Evolutionary conservation across 1,284 basidiomycete species (phyloP), one percentile per base, ranked within the genome.

Genomic region (Microstroma glucosiphilum): DNA sequence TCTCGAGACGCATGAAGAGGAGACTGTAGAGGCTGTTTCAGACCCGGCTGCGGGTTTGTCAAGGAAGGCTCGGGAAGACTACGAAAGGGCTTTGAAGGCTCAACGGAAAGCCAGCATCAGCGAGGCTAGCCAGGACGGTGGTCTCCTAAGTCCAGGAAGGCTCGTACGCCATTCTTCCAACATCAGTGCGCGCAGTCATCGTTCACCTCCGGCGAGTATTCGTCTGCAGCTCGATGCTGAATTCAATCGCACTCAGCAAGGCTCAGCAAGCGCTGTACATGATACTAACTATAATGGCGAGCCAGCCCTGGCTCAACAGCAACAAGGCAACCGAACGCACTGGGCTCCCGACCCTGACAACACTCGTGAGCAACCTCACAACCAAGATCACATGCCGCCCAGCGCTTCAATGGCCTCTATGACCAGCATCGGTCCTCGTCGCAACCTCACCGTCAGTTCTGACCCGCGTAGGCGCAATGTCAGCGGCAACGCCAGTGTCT

Each of bases 1-100:
- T 37, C 63, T 75, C 2, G 70, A 75, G 57, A 63, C 73, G 62
- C 65, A 60, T 2, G 65, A 75, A 56, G 64, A 60, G 1, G 70
- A 68, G 0, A 48, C n/a, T 12, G 21, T 23, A 6, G 71, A 73
- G 26, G 65, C 70, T 37, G 61, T 53, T 2, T 56, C 51, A 19
- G 73, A 75, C 53, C 70, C 70, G 0, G 70, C 71, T 12, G 72
- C 70, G 8, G 70, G 68, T 58, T 51, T 75, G 26, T 67, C 73
- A 12, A 64, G 65, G 59, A 63, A 66, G 43, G 46, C 72, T 40
- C 65, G 72, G 70, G 66, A 71, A 30, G 71, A 75, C 56, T 75
- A 73, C 67, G 68, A 72, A 58, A 64, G 65, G 8, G 71, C 71
- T 7, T 58, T 75, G 26, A 64, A 67, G 8, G 71, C 71, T 6